Base-by-base conservation (phyloP, 1,139 yeast genomes). In the Nakaseomyces uthaithaninus region DNA sequence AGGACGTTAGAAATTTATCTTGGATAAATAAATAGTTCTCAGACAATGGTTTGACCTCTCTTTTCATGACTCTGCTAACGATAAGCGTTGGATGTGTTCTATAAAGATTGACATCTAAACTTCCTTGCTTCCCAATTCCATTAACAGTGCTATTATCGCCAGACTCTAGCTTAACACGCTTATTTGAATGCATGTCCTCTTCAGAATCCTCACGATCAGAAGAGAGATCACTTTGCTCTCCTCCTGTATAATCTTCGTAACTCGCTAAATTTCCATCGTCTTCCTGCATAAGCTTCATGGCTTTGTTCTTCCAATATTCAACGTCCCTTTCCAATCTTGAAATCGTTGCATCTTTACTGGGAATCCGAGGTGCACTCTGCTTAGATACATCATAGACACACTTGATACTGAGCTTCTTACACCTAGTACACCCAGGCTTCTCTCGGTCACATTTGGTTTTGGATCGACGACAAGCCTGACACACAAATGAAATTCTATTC, bases 21-120 rank as follows among this genome's bases (percentile, higher is more conserved):
- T 54, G 54, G 2, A 54, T 44, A 11, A 59, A 47, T 26, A 53
- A 47, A 37, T 57, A 54, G 34, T 55, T 54, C 34, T 55, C 61
- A 2, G 61, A 56, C 15, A 58, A 41, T 4, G 62, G 58, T 37
- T 54, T 57, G 1, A 58, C 55, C 38, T 59, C 62, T 20, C 56
- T 47, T 44, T 56, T 57, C 51, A 54, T 52, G 3, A 51, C 45
- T 27, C 49, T 46, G 30, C 54, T 56, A 39, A 55, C 52, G 8
- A 57, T 48, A 37, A 59, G 41, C 27, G 53, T 51, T 14, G 62
- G 60, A 31, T 50, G 49, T 10, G 40, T 38, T 27, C 49, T 45
- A 40, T 53, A 54, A 10, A 58, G 43, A 39, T 58, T 52, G 5
- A 48, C 44, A n/a, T 33, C 41, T 4, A 22, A 16, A n/a, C 9